phyloP scores from a whole-genome alignment of 2,329 filamentous ascomycete species.

The Aureobasidium sp. region DNA sequence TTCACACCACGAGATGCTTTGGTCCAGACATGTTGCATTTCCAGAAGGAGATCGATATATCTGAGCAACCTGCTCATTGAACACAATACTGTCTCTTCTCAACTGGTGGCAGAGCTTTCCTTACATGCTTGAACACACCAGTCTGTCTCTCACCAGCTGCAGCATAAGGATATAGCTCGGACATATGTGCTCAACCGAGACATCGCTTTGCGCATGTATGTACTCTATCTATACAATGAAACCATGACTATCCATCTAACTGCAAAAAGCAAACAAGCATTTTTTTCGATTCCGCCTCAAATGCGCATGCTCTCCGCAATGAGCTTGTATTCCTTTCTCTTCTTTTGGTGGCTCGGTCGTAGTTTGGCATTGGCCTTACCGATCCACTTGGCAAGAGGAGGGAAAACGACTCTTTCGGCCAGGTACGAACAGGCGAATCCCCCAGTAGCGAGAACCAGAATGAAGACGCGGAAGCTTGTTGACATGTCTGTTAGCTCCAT shows the following conservation, averaged over 20 bases:
- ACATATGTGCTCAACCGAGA: neutral
- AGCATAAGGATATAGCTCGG: neutral
- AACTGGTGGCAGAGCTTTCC: neutral
- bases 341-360: slow-evolving; percentile 53
- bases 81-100: neutral
- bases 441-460: slow-evolving; percentile 59
- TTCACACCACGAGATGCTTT: too few relatives aligned
- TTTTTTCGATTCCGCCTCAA: neutral
- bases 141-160: too few relatives aligned
- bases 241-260: neutral
- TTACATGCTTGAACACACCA: neutral
- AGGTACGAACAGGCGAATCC: slow-evolving; percentile 63
- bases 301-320: slow-evolving; percentile 54
- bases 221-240: slow-evolving; percentile 7
- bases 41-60: too few relatives aligned
- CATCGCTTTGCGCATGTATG: neutral
- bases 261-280: neutral
- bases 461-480: slow-evolving; percentile 59
- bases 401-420: slow-evolving; percentile 64
- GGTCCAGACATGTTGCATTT: too few relatives aligned
- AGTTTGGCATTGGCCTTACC: slow-evolving; percentile 53
- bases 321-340: slow-evolving; percentile 80
- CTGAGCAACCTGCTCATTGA: neutral
- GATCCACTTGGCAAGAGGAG: slow-evolving; percentile 56
- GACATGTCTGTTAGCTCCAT: slow-evolving; percentile 85